Base-by-base conservation (phyloP, 2,329 filamentous ascomycete genomes). In the Aspergillus pseudoviridinutans region DNA sequence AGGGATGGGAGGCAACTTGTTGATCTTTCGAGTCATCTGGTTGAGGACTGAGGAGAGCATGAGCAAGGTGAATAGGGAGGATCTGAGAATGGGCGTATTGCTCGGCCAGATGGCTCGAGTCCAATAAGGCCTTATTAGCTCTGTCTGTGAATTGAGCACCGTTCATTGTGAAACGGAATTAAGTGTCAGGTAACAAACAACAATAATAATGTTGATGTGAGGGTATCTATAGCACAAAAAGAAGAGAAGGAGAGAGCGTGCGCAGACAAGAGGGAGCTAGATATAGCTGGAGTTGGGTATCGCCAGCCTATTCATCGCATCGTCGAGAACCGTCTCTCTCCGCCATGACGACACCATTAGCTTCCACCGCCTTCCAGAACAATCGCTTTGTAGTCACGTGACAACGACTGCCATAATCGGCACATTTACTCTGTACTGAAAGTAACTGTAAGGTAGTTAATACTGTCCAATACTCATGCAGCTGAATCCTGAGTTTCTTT, bases 51-150 rank as follows among this genome's bases (percentile, higher is more conserved):
- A 80, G 74, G 9, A 80, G 70, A 5, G 76, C 67, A 25, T 79
- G 89, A 49, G 92, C 92, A 54, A 99, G 84, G 74, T 99, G 94
- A 59, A 97, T 78, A 17, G 94, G 94, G 55, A 92, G 83, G 60
- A 97, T 86, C 76, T 99, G 93, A 44, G 91, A 87, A 79, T 99
- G 94, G 42, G 86, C 86, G 74, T 97, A 96, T 79, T 94, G 88
- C 75, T 92, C 87, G 65, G 93, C 92, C 68, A 97, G 83, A 59
- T 84, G 82, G 82, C 94, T 92, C 74, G 92, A 90, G 74, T 97
- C 91, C 69, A 90, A 86, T 72, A 99, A 83, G 69, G 93, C 90
- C 79, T 93, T 91, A 73, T 92, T 90, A 64, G 91, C 94, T 78
- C 90, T 83, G 78, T 97, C 93, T 64, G 94, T 99, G 74, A 97